Evolutionary conservation across 2,329 filamentous ascomycete species (phyloP).

Genomic region (Verticillium klebahnii): DNA sequence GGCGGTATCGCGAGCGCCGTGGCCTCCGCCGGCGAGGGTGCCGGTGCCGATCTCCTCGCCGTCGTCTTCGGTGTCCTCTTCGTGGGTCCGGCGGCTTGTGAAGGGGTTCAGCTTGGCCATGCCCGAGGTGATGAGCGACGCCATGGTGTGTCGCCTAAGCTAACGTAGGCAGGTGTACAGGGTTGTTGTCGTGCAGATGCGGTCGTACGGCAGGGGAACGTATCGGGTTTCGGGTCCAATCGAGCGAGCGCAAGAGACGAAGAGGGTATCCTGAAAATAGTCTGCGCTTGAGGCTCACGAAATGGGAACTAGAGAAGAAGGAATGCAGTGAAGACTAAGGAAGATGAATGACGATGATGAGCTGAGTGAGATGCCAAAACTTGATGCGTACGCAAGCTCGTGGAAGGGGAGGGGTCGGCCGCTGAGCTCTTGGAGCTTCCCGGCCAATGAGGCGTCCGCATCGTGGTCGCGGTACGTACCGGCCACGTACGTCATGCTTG

Average conservation of each 20-base stretch:
- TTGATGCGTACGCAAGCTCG: background rate
- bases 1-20: conserved; percentile 40
- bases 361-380: background rate
- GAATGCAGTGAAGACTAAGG: background rate
- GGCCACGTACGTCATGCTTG: conserved; percentile 4
- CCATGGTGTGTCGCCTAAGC: background rate
- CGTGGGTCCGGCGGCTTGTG: conserved; percentile 15
- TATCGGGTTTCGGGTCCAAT: too few species aligned
- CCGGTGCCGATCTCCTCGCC: conserved; percentile 46
- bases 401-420: background rate
- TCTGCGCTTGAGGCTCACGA: too few species aligned
- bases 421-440: background rate
- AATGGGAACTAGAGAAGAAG: background rate
- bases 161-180: too few species aligned
- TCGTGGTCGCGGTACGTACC: background rate
- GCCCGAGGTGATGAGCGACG: conserved; percentile 8
- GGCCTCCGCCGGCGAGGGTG: conserved; percentile 56
- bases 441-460: background rate
- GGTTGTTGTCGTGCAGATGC: too few species aligned
- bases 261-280: background rate
- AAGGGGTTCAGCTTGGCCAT: conserved; percentile 36
- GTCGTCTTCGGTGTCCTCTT: conserved; percentile 43
- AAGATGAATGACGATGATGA: background rate
- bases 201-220: too few species aligned
- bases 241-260: background rate